phyloP scores from a whole-genome alignment of 306 rosid genomes.

The Clitoria ternatea region DNA sequence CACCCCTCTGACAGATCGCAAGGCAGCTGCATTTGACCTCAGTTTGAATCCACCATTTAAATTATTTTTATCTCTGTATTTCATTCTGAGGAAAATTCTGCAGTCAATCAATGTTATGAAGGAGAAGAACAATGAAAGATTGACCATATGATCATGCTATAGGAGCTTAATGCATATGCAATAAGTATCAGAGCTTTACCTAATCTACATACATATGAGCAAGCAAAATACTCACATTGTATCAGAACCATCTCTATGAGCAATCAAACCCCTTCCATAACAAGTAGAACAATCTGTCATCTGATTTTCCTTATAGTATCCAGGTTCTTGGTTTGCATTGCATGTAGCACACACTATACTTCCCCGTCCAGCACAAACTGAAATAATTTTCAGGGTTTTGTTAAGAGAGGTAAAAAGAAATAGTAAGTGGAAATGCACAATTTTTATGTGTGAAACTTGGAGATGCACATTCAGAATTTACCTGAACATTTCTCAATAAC shows the following conservation, averaged over 20 bases:
- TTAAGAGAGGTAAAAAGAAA: slow-evolving; percentile 1
- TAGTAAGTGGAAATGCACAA: background rate
- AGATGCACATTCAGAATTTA: slow-evolving; percentile 26
- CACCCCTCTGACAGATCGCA: slow-evolving; percentile 8
- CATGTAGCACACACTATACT: slow-evolving; percentile 51
- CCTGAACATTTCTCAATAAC: slow-evolving; percentile 78
- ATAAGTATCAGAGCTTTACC: background rate
- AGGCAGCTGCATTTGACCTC: slow-evolving; percentile 6
- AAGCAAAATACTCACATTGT: slow-evolving; percentile 51
- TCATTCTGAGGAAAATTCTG: background rate
- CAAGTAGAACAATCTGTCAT: slow-evolving; percentile 69
- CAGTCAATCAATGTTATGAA: background rate
- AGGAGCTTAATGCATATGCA: background rate
- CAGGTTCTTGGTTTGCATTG: slow-evolving; percentile 77
- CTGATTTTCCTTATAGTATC: slow-evolving; percentile 74
- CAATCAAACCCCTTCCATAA: slow-evolving; percentile 92
- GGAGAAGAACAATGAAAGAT: background rate
- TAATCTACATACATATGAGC: background rate
- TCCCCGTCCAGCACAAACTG: slow-evolving; percentile 87
- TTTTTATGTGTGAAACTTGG: background rate
- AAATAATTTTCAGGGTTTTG: slow-evolving; percentile 17
- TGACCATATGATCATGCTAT: background rate
- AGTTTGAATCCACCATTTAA: slow-evolving; percentile 3
- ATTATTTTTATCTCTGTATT: background rate
- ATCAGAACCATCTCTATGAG: slow-evolving; percentile 97